Percentiles rank a stretch among this genome's conserved stretches.
Conservation (phyloP, 768 basidiomycete species). For the Lentinula lateritia region DNA sequence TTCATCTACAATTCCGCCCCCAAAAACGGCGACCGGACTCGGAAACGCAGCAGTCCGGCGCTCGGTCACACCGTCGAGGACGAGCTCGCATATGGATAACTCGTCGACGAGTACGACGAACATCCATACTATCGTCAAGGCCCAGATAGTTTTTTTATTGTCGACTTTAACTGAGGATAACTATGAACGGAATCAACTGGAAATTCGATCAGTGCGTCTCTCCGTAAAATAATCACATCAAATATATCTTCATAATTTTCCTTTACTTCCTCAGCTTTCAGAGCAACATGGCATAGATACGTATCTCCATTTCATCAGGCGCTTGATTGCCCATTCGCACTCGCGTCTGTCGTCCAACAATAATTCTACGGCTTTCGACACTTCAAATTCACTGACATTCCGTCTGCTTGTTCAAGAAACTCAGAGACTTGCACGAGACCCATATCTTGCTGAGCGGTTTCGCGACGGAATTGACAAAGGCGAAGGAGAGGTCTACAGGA, state of each 20-base stretch:
- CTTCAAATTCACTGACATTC: constrained; percentile 76
- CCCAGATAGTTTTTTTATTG: constrained; percentile 96
- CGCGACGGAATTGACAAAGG: constrained; percentile 86
- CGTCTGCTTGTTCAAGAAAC: constrained; percentile 85
- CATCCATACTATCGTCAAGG: constrained; percentile 90
- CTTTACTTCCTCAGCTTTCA: constrained; percentile 59
- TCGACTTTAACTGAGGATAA: constrained; percentile 96
- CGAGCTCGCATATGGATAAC: constrained; percentile 77
- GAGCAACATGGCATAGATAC: constrained; percentile 97
- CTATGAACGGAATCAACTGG: constrained; percentile 88
- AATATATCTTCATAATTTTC: constrained; percentile 2
- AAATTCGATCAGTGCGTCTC: constrained; percentile 86
- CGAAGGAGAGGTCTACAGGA: constrained; percentile 76
- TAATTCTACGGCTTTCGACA: constrained; percentile 61
- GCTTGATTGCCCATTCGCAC: constrained; percentile 87
- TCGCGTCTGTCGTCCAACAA: constrained; percentile 56
- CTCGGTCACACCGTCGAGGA: constrained; percentile 74
- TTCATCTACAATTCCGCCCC: constrained; percentile 17
- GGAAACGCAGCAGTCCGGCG: constrained; percentile 60
- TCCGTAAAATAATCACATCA: constrained; percentile 11
- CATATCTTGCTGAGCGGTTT: constrained; percentile 85
- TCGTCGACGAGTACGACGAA: constrained; percentile 66
- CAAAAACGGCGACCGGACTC: constrained; percentile 68
- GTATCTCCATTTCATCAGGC: constrained; percentile 95
- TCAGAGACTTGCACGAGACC: constrained; percentile 85